Evolutionary conservation across 2,329 filamentous ascomycete genomes (phyloP), one percentile per base, ranked within the genome.

Genomic region (Pseudopyrenochaeta lycopersici): DNA sequence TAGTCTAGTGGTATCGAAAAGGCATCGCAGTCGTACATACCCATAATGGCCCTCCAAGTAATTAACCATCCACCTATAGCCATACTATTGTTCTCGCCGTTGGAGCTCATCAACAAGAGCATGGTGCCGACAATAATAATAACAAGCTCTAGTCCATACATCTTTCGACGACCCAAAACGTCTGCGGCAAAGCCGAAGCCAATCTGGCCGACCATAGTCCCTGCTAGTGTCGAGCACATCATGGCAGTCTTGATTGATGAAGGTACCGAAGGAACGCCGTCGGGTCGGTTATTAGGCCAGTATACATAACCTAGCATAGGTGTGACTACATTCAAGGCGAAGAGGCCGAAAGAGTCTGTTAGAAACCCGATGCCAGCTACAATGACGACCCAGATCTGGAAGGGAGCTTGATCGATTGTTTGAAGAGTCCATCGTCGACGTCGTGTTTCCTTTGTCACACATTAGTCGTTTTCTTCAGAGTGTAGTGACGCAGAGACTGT

Each of bases 301-400:
- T 77, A 78, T 12, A 77, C 73, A 42, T 74, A 77, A 4, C 70
- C 73, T 7, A 78, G 59, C 60, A 75, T 74, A 3, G 76, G 75
- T 3, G 76, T 72, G 14, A 77, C 73, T 7, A 77, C 72, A 50
- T 78, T 77, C 27, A 76, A 63, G 6, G 74, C 68, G 49, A 78
- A 77, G 1, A 78, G 60, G 29, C 72, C 76, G 57, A 77, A 77
- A 0, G 73, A 64, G 46, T 78, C 76, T 2, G 76, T 77, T 31
- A 78, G 58, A 56, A 77, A 78, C 6, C 76, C 76, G 18, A 75
- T 70, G 12, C 73, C 74, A 17, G 76, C 75, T n/a, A 78, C 75
- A 9, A 74, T 49, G 33, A 75, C 74, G 11, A 76, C 73, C 71
- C 71, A 74, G 4, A 62, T 46, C 18, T 74, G 71, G 45, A 72